phyloP scores from a whole-genome alignment of 129 eudicot species.

The Ambrosia trifida region DNA sequence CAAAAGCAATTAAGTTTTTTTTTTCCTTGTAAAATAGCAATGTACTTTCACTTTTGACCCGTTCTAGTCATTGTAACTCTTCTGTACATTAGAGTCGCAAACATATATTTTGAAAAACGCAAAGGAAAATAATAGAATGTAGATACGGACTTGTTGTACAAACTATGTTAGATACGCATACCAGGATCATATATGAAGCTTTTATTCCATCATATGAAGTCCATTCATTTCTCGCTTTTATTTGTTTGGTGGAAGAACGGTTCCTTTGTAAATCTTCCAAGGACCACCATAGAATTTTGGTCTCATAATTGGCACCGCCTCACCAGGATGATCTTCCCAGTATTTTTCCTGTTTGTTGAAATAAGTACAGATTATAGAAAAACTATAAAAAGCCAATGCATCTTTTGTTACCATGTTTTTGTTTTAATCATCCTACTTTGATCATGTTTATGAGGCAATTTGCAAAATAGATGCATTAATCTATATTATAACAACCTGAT shows the following conservation, averaged over 20 bases:
- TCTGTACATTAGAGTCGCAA: neutral
- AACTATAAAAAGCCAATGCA: neutral
- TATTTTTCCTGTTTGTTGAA: constrained; percentile 59
- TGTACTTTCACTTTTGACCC: constrained; percentile 8
- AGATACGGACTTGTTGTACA: constrained; percentile 23
- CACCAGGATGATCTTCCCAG: constrained; percentile 97
- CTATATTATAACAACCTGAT: neutral
- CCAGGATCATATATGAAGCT: constrained; percentile 19
- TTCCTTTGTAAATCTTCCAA: constrained; percentile 81
- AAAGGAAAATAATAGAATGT: constrained; percentile 1
- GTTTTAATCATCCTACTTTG: neutral
- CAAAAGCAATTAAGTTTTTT: constrained; percentile 7
- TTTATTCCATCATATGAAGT: constrained; percentile 21
- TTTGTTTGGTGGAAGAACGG: constrained; percentile 52
- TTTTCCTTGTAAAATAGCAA: neutral
- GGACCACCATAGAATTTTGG: constrained; percentile 89
- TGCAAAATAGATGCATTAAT: neutral
- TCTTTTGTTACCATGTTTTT: constrained; percentile 2
- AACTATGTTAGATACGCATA: constrained; percentile 24
- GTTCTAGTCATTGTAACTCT: neutral
- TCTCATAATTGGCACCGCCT: constrained; percentile 76
- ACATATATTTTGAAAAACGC: neutral
- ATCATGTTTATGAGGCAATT: constrained; percentile 15
- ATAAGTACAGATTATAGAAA: neutral
- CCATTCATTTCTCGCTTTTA: constrained; percentile 8